phyloP scores from a whole-genome alignment of 768 basidiomycete genomes.

The Sistotremastrum niveocremeum region DNA sequence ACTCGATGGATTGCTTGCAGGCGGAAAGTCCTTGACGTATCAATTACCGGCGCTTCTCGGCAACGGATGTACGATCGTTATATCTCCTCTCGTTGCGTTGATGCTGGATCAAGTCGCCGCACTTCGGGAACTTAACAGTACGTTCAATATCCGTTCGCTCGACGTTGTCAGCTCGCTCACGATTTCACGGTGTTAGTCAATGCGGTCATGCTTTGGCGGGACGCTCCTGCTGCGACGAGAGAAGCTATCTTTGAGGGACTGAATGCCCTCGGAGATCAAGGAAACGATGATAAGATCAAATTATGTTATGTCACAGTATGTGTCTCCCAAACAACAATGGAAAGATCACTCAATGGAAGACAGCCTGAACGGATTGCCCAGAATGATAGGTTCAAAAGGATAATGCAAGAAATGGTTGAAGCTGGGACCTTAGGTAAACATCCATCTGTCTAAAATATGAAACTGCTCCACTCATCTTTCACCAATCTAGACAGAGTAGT shows the following conservation, averaged over 20 bases:
- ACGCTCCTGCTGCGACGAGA: slow-evolving; percentile 35
- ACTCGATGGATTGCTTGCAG: slow-evolving; percentile 20
- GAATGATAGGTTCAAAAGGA: slow-evolving; percentile 48
- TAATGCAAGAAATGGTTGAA: slow-evolving; percentile 50
- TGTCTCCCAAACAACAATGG: background rate
- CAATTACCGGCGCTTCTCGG: slow-evolving; percentile 77
- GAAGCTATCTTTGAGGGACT: slow-evolving; percentile 27
- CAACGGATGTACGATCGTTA: slow-evolving; percentile 70
- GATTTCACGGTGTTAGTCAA: slow-evolving; percentile 32
- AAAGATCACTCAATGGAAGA: background rate
- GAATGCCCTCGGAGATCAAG: slow-evolving; percentile 3
- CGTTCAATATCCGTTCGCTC: no score
- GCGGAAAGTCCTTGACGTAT: slow-evolving; percentile 87
- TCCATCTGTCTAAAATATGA: background rate
- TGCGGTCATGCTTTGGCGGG: slow-evolving; percentile 66
- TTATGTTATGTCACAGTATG: slow-evolving; percentile 76
- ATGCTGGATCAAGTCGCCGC: slow-evolving; percentile 75
- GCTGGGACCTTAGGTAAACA: slow-evolving; percentile 43
- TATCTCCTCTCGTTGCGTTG: slow-evolving; percentile 71
- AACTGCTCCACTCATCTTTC: background rate
- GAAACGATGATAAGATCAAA: slow-evolving; percentile 35
- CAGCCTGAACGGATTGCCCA: slow-evolving; percentile 84
- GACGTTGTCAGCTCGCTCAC: no score
- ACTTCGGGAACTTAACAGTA: slow-evolving; percentile 50
- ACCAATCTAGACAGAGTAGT: slow-evolving; percentile 53